Evolutionary conservation across 129 eudicot genomes (phyloP).

Genomic region (Logfia minima): DNA sequence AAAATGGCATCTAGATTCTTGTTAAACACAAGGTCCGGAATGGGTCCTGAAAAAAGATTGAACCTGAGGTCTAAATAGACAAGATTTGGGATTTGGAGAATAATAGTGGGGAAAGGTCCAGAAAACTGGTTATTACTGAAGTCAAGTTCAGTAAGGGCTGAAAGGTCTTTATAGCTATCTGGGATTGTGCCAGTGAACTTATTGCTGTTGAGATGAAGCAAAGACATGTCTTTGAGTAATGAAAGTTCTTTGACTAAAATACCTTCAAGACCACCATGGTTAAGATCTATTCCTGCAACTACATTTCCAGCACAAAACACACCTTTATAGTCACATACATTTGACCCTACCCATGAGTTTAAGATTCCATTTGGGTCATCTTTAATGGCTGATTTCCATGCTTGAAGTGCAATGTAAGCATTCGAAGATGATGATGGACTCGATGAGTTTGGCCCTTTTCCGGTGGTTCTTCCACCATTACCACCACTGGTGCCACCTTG

Average conservation of each 20-base stretch:
- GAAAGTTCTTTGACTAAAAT: slow-evolving; percentile 64
- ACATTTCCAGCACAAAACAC: slow-evolving; percentile 48
- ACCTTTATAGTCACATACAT: slow-evolving; percentile 67
- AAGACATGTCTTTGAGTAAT: slow-evolving; percentile 52
- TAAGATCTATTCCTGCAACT: slow-evolving; percentile 55
- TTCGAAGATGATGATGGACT: slow-evolving; percentile 15
- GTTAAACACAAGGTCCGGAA: slow-evolving; percentile 67
- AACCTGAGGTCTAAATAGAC: slow-evolving; percentile 71
- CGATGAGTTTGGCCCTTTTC: slow-evolving; percentile 14
- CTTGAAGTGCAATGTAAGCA: slow-evolving; percentile 76
- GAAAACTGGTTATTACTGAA: slow-evolving; percentile 78
- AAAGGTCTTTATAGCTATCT: slow-evolving; percentile 45
- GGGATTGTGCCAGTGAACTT: slow-evolving; percentile 72
- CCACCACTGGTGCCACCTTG: not conserved
- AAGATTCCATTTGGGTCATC: slow-evolving; percentile 64
- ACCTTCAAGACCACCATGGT: slow-evolving; percentile 73
- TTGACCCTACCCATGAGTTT: slow-evolving; percentile 59
- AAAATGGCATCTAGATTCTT: slow-evolving; percentile 81
- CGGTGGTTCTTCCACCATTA: slow-evolving; percentile 12
- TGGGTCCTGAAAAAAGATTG: slow-evolving; percentile 65
- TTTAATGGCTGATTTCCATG: slow-evolving; percentile 69
- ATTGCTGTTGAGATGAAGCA: slow-evolving; percentile 77
- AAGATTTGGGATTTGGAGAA: slow-evolving; percentile 58
- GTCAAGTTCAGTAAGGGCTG: slow-evolving; percentile 73
- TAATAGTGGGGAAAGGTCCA: slow-evolving; percentile 60